Evolutionary conservation across 2,329 filamentous ascomycete species (phyloP).

Genomic region (Capronia epimyces): DNA sequence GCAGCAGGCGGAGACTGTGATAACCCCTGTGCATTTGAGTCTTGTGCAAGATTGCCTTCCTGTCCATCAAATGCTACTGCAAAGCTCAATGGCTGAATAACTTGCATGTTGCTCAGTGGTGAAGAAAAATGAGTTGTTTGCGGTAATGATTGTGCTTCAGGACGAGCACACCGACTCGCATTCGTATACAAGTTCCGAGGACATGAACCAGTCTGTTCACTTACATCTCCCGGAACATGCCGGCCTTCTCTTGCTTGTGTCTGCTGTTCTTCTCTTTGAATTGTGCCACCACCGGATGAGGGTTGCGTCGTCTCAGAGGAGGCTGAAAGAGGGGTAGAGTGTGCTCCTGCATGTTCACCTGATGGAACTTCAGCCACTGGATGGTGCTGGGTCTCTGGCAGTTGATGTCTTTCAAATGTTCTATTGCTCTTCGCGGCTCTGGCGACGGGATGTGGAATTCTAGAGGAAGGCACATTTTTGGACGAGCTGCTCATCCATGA

Average conservation of each 20-base stretch:
- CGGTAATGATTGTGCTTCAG: not conserved
- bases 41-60: not conserved
- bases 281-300: not conserved
- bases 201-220: not conserved
- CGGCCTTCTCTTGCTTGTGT: not conserved
- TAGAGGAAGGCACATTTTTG: not conserved
- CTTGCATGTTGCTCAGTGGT: not conserved
- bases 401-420: not conserved
- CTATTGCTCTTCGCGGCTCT: not conserved
- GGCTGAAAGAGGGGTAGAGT: not conserved
- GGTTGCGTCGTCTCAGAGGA: not conserved
- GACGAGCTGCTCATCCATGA: slow-evolving; percentile 36
- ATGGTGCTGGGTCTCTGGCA: not conserved
- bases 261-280: not conserved
- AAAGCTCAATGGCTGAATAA: not conserved
- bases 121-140: not conserved
- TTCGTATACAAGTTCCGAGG: not conserved
- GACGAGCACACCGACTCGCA: not conserved
- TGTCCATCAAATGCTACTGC: not conserved
- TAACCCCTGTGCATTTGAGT: too few relatives aligned
- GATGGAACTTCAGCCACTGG: not conserved
- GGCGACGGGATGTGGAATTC: not conserved
- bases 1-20: not conserved
- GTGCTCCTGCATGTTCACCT: not conserved
- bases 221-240: not conserved